Evolutionary conservation across 805 yeast genomes (phyloP).

Genomic region (Cyberlindnera saturnus): DNA sequence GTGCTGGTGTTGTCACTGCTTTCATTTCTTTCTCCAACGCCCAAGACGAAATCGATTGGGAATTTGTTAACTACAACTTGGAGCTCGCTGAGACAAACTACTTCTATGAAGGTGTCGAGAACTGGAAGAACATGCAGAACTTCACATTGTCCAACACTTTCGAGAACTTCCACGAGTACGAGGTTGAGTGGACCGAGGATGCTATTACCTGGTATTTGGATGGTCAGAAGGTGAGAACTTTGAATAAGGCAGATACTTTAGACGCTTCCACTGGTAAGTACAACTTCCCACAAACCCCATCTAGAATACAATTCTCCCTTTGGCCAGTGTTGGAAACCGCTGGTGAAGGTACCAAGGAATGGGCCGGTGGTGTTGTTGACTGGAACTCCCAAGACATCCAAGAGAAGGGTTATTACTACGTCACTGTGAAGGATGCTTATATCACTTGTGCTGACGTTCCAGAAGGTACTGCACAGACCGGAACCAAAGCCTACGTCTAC

Average conservation of each 20-base stretch:
- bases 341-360: conserved; percentile 60
- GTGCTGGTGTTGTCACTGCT: conserved; percentile 81
- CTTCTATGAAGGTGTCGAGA: conserved; percentile 67
- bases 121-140: conserved; percentile 54
- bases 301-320: conserved; percentile 63
- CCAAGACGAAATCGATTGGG: conserved; percentile 87
- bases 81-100: conserved; percentile 68
- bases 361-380: conserved; percentile 86
- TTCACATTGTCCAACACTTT: conserved; percentile 44
- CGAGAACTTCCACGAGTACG: conserved; percentile 66
- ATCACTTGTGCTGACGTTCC: conserved; percentile 75
- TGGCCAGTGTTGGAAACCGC: conserved; percentile 71
- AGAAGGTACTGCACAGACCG: conserved; percentile 35
- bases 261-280: conserved; percentile 57
- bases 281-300: conserved; percentile 67
- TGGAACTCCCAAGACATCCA: conserved; percentile 74
- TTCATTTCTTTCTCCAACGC: conserved; percentile 76
- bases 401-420: conserved; percentile 74
- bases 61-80: conserved; percentile 73
- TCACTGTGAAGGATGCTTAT: conserved; percentile 51
- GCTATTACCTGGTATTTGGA: conserved; percentile 66
- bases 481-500: conserved; percentile 48
- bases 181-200: conserved; percentile 80
- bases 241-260: conserved; percentile 53
- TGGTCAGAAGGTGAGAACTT: conserved; percentile 60